A percentile compares a stretch with the other conserved stretches of the same genome.
Conservation (phyloP, 257 asterid genomes). For the Jacaranda mimosifolia region DNA sequence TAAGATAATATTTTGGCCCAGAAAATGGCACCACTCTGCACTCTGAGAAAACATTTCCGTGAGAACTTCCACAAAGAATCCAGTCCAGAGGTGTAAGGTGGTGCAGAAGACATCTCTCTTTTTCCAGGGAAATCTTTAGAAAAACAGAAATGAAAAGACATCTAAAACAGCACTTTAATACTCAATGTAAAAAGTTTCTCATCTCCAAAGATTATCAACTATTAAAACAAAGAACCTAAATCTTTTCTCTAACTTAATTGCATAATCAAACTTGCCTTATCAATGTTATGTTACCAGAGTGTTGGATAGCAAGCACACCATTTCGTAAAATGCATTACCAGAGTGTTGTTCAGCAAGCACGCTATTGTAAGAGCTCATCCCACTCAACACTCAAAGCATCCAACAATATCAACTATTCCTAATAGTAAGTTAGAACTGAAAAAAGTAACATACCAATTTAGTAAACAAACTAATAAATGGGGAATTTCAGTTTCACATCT, state of each 20-base stretch:
- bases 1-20: not conserved
- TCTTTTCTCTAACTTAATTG: not conserved
- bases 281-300: not conserved
- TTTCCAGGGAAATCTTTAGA: not conserved
- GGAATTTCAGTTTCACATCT: not conserved
- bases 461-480: not conserved
- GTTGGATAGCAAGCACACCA: not conserved
- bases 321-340: not conserved
- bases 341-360: not conserved
- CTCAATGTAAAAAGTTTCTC: constrained; percentile 7
- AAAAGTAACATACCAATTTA: not conserved
- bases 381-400: not conserved
- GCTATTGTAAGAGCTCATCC: not conserved
- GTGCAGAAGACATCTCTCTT: not conserved
- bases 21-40: not conserved
- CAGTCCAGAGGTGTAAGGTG: not conserved
- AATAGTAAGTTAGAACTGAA: not conserved
- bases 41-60: not conserved
- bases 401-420: not conserved
- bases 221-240: not conserved
- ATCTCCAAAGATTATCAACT: not conserved
- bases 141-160: not conserved
- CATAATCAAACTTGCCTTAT: not conserved
- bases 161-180: not conserved
- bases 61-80: not conserved